Evolutionary conservation across 768 basidiomycete species (phyloP).

Genomic region (Crucibulum laeve): DNA sequence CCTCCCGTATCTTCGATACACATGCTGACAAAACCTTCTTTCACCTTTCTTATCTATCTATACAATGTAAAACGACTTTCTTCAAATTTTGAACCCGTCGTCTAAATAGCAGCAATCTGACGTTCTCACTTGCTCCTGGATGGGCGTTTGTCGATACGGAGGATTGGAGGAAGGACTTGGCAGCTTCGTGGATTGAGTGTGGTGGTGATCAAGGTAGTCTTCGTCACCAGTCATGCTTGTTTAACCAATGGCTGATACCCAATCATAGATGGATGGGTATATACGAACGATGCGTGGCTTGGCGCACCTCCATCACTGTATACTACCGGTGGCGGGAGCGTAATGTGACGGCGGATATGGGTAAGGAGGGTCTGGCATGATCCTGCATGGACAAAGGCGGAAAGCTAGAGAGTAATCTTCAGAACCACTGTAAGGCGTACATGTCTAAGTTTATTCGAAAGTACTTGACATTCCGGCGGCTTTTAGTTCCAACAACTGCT

Average conservation of each 20-base stretch:
- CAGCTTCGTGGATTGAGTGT: constrained; percentile 49
- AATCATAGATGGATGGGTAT: constrained; percentile 70
- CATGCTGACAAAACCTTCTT: not conserved
- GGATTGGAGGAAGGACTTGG: constrained; percentile 68
- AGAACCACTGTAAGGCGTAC: too few species aligned
- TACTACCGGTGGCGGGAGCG: constrained; percentile 38
- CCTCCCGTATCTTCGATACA: too few species aligned
- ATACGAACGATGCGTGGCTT: constrained; percentile 75
- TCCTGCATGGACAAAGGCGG: constrained; percentile 9
- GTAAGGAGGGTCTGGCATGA: constrained; percentile 62
- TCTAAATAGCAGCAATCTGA: constrained; percentile 70
- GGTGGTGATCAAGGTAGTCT: constrained; percentile 28
- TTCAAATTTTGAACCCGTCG: constrained; percentile 9
- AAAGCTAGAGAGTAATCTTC: too few species aligned
- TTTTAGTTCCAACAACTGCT: too few species aligned
- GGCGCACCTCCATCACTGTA: constrained; percentile 38
- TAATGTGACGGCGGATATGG: constrained; percentile 72
- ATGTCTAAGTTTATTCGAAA: too few species aligned
- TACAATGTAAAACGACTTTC: not conserved
- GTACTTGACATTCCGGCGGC: too few species aligned
- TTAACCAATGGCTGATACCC: not conserved
- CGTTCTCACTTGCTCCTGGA: constrained; percentile 69
- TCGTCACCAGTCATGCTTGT: too few species aligned
- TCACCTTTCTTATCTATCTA: constrained; percentile 1
- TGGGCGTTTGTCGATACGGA: constrained; percentile 78